Evolutionary conservation across 192 early-diverging fungal species (phyloP).

Genomic region (Allomyces arbusculus): DNA sequence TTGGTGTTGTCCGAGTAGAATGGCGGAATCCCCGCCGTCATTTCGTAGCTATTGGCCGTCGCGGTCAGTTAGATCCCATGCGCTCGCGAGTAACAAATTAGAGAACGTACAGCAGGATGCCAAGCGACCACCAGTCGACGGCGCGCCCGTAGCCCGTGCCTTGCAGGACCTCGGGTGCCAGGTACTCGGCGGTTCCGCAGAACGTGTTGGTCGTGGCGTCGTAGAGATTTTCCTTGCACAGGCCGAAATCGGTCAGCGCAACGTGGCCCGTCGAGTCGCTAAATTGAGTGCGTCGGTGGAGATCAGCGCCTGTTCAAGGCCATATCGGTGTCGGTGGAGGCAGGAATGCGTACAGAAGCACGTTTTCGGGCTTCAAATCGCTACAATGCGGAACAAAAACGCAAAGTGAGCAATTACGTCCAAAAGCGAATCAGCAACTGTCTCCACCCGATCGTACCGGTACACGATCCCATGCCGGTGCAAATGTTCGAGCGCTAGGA

Average conservation of each 20-base stretch:
- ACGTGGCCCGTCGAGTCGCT: conserved; percentile 84
- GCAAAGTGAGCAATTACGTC: too few species aligned
- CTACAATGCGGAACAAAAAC: conserved; percentile 25
- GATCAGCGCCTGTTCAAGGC: too few species aligned
- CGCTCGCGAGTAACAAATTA: too few species aligned
- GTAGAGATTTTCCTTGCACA: conserved; percentile 40
- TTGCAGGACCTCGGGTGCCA: conserved; percentile 74
- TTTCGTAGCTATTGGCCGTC: not conserved
- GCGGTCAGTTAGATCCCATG: too few species aligned
- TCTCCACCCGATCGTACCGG: conserved; percentile 7
- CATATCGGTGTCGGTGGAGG: too few species aligned
- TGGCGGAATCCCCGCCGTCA: conserved; percentile 40
- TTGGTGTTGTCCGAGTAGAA: conserved; percentile 44
- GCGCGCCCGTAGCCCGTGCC: conserved; percentile 74
- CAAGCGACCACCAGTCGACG: conserved; percentile 97
- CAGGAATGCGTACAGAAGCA: conserved; percentile 28
- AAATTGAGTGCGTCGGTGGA: too few species aligned
- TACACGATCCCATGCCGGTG: conserved; percentile 80
- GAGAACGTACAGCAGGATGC: conserved; percentile 52
- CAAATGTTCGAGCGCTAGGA: conserved; percentile 76
- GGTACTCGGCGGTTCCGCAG: conserved; percentile 24
- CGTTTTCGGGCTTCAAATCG: conserved; percentile 91
- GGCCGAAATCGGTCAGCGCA: conserved; percentile 80
- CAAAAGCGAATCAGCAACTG: too few species aligned
- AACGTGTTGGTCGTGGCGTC: not conserved